A percentile compares a stretch with the other conserved stretches of the same genome.
phyloP scores from a whole-genome alignment of 495 filamentous ascomycete species.

The Neurospora sp. region DNA sequence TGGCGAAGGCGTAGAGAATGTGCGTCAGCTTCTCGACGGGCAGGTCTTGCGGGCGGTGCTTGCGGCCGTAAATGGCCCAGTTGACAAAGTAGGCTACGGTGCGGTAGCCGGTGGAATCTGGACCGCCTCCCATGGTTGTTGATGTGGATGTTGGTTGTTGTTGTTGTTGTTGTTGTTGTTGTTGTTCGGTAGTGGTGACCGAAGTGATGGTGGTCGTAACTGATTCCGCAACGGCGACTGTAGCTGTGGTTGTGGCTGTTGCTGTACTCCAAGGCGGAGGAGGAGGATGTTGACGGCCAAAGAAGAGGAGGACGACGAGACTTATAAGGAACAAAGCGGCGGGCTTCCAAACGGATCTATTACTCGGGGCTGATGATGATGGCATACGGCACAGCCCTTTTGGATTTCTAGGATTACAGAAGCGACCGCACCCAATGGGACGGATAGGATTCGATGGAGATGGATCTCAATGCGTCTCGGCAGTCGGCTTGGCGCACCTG shows the following conservation, averaged over 20 bases:
- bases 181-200: background rate
- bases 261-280: background rate
- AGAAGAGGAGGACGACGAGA: background rate
- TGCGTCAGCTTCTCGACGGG: slow-evolving; percentile 85
- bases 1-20: slow-evolving; percentile 67
- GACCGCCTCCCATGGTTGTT: slow-evolving; percentile 37
- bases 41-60: slow-evolving; percentile 78
- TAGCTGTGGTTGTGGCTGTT: background rate
- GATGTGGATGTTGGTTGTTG: slow-evolving; percentile 1
- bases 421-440: background rate
- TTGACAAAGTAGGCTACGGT: slow-evolving; percentile 81
- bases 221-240: background rate
- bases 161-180: background rate
- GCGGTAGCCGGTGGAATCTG: slow-evolving; percentile 38
- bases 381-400: background rate
- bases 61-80: slow-evolving; percentile 90
- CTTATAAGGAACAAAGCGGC: background rate
- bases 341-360: background rate
- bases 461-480: background rate
- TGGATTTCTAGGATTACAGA: background rate
- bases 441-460: background rate
- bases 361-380: background rate
- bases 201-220: background rate
- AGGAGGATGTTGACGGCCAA: background rate
- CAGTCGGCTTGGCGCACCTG: background rate